Evolutionary conservation across 345 rosid species (phyloP), one percentile per base, ranked within the genome.

Genomic region (Eutrema heterophyllum): DNA sequence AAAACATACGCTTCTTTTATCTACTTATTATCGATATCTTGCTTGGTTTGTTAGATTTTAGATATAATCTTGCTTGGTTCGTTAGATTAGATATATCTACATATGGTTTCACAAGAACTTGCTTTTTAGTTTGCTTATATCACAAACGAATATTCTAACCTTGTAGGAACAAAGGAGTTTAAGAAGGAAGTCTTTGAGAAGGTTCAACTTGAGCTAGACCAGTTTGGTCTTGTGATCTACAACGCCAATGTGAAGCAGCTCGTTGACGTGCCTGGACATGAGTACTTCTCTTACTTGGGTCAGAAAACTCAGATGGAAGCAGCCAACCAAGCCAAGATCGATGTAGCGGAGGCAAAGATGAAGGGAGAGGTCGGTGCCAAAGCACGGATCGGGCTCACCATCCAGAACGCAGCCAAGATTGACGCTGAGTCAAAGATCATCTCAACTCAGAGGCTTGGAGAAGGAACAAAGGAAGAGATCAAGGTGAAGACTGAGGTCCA

Each of bases 301-400:
- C 90, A 88, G 33, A 89, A 89, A 82, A 89, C 96, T 9, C 97
- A 89, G 73, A 87, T 83, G 92, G 97, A 92, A 70, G 96, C 96
- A 2, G 96, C 92, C 5, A 88, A 92, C 71, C 94, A 89, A 67
- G 92, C 94, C 24, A 88, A 60, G 68, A 67, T 92, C 2, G 96
- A 92, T 40, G 97, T 86, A 10, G 77, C 94, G 0, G 97, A 89
- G 80, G 96, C 93, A 3, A 79, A 45, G 79, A 89, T 88, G 96
- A 89, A 89, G 74, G 94, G 96, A 46, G 96, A 89, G 83, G 78
- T 89, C 0, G 96, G 96, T 9, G 45, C 87, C 2, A 92, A 86
- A 84, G 32, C 69, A 7, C 51, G 94, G 33, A 82, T 70, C 0
- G 96, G 94, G 0, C 86, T 78, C 48, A 92, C 96, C 0, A 74